Conservation (phyloP, 2,329 filamentous ascomycete species). For the Ampelomyces quisqualis region DNA sequence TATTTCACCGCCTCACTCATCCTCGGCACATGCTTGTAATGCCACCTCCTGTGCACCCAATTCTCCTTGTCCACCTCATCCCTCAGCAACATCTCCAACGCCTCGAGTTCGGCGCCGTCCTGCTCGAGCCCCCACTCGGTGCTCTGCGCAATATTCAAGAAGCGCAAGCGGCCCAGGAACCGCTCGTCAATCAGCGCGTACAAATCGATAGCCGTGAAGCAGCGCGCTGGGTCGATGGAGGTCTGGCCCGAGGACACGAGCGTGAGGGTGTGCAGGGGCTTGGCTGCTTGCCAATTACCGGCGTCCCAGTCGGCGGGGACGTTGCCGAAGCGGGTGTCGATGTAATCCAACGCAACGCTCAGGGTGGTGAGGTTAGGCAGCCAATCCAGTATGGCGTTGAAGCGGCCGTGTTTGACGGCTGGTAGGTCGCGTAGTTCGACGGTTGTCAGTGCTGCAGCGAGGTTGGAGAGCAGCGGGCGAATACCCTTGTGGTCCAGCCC, state of each 20-base stretch:
- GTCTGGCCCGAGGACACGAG: slow-evolving; percentile 44
- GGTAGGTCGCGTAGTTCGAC: slow-evolving; percentile 48
- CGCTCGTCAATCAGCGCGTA: slow-evolving; percentile 46
- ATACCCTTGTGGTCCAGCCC: slow-evolving; percentile 42
- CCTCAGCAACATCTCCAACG: slow-evolving; percentile 42
- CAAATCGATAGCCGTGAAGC: slow-evolving; percentile 47
- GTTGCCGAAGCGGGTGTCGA: slow-evolving; percentile 45
- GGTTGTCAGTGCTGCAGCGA: slow-evolving; percentile 35
- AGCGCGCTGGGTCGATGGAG: slow-evolving; percentile 33
- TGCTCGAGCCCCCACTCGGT: slow-evolving; percentile 43
- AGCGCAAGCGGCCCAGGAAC: slow-evolving; percentile 42
- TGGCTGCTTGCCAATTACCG: slow-evolving; percentile 20
- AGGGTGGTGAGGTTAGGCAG: slow-evolving; percentile 45
- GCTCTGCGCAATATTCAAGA: slow-evolving; percentile 42
- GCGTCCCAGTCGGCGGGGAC: slow-evolving; percentile 20
- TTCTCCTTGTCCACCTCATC: slow-evolving; percentile 44
- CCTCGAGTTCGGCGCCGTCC: slow-evolving; percentile 41
- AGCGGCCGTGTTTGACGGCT: slow-evolving; percentile 38
- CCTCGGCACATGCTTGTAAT: slow-evolving; percentile 26
- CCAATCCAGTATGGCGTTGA: slow-evolving; percentile 46
- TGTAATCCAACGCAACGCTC: slow-evolving; percentile 51
- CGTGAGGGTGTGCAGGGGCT: slow-evolving; percentile 43
- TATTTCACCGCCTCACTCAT: slow-evolving; percentile 16
- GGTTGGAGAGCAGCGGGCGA: slow-evolving; percentile 39
- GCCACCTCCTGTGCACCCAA: slow-evolving; percentile 39